Percentiles rank a stretch among this genome's conserved stretches.
Conservation (phyloP, 345 rosid species). For the Eutrema yunnanense region DNA sequence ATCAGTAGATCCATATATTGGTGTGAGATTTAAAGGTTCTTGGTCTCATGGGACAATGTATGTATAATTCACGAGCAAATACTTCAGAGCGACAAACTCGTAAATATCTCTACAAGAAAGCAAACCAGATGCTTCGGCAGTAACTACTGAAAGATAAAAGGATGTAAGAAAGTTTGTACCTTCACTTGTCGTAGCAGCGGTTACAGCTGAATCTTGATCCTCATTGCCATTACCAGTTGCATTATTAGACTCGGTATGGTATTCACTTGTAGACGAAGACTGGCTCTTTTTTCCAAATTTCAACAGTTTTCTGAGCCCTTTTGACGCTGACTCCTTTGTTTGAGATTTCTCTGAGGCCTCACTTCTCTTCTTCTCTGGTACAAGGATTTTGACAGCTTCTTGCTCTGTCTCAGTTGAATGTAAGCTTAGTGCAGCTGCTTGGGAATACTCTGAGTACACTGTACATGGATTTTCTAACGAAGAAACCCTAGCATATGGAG, state of each 20-base stretch:
- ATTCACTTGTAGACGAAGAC: slow-evolving; percentile 43
- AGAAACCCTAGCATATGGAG: slow-evolving; percentile 75
- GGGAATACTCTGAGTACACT: slow-evolving; percentile 44
- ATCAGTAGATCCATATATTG: not conserved
- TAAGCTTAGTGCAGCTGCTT: slow-evolving; percentile 44
- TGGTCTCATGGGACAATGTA: slow-evolving; percentile 1
- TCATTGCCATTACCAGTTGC: slow-evolving; percentile 26
- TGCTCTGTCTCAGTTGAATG: slow-evolving; percentile 26
- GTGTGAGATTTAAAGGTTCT: not conserved
- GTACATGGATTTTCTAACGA: slow-evolving; percentile 69
- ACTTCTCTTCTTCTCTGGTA: slow-evolving; percentile 55
- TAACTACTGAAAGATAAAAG: not conserved
- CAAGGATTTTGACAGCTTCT: slow-evolving; percentile 40
- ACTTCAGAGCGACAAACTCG: not conserved
- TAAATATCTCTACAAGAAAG: not conserved
- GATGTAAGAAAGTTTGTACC: slow-evolving; percentile 32
- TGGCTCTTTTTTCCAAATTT: slow-evolving; percentile 74
- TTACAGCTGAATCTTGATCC: slow-evolving; percentile 33
- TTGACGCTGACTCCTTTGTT: slow-evolving; percentile 51
- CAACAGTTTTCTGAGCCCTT: slow-evolving; percentile 63
- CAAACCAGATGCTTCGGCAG: not conserved
- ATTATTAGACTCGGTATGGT: slow-evolving; percentile 31
- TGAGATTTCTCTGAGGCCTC: slow-evolving; percentile 55
- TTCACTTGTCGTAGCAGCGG: slow-evolving; percentile 32
- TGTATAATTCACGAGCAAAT: not conserved